Percentiles rank a stretch among this genome's conserved stretches.
These are phyloP conservation scores for Salix caprea DNA, from an alignment of 345 rosid species.

Conservation along the genomic window DNA sequence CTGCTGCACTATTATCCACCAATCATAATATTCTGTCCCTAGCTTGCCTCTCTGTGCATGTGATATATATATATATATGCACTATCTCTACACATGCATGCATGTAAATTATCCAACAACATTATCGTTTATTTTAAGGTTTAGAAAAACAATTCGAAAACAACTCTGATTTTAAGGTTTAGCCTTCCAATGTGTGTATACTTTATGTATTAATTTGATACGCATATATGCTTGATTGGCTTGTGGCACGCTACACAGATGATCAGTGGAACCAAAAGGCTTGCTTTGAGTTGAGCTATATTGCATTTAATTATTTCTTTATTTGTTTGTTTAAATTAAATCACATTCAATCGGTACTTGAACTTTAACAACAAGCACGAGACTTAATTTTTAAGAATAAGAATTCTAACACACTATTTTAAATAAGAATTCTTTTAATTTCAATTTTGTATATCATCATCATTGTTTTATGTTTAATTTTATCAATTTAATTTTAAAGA, in stretches of 20 bases:
- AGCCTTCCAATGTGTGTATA: too few species aligned
- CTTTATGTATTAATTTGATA: too few species aligned
- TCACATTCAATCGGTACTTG: not conserved
- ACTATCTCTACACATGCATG: not conserved
- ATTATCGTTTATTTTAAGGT: not conserved
- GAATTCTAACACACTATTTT: too few species aligned
- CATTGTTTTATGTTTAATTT: too few species aligned
- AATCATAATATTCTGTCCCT: not conserved
- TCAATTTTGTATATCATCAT: too few species aligned
- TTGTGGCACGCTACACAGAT: not conserved
- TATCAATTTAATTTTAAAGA: too few species aligned
- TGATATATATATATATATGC: not conserved
- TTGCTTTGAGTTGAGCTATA: not conserved
- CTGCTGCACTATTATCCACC: not conserved
- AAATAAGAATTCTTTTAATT: too few species aligned
- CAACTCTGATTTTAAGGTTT: too few species aligned
- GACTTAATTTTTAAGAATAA: not conserved
- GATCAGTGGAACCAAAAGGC: not conserved
- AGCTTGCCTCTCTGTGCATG: constrained; percentile 3
- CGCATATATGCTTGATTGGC: too few species aligned
- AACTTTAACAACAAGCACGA: not conserved
- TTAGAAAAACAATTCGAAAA: not conserved
- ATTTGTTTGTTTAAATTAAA: not conserved
- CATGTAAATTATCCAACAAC: not conserved
- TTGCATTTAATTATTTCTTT: not conserved